These are phyloP conservation scores for Catunica adiposa DNA, from an alignment of 2,329 filamentous ascomycete genomes.

Conservation along the genomic window DNA sequence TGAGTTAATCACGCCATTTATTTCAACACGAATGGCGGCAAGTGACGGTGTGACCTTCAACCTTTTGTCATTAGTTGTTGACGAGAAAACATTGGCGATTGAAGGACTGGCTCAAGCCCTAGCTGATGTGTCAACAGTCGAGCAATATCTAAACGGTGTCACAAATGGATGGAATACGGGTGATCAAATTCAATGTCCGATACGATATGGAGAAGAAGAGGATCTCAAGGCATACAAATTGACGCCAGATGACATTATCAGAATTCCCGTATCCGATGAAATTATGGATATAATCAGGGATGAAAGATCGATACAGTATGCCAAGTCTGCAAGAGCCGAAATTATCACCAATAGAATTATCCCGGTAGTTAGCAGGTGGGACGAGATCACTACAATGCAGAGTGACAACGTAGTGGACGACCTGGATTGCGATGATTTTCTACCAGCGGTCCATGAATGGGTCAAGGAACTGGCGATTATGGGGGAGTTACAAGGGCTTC, in stretches of 20 bases:
- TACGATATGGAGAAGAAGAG: background rate
- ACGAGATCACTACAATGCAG: slow-evolving; percentile 27
- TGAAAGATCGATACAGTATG: background rate
- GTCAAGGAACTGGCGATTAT: slow-evolving; percentile 51
- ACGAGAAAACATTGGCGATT: slow-evolving; percentile 29
- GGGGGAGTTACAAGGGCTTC: slow-evolving; percentile 20
- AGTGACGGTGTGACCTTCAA: slow-evolving; percentile 52
- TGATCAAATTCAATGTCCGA: background rate
- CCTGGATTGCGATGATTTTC: slow-evolving; percentile 45
- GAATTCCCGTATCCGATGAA: background rate
- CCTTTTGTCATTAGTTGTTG: slow-evolving; percentile 56
- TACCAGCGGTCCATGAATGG: slow-evolving; percentile 52
- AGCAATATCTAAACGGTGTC: slow-evolving; percentile 18
- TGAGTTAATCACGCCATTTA: slow-evolving; percentile 42
- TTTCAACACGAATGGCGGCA: slow-evolving; percentile 52
- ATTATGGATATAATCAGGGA: background rate
- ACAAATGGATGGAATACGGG: background rate
- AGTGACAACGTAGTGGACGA: slow-evolving; percentile 33
- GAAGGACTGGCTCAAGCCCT: slow-evolving; percentile 27
- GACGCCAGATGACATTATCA: background rate
- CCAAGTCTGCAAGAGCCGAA: background rate
- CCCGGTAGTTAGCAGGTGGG: slow-evolving; percentile 22
- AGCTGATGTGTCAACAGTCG: slow-evolving; percentile 25
- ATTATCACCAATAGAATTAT: background rate
- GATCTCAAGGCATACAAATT: slow-evolving; percentile 3